These are phyloP conservation scores for Anthracocystis walkeri DNA, from an alignment of 1,284 basidiomycete genomes.

Conservation along the genomic window DNA sequence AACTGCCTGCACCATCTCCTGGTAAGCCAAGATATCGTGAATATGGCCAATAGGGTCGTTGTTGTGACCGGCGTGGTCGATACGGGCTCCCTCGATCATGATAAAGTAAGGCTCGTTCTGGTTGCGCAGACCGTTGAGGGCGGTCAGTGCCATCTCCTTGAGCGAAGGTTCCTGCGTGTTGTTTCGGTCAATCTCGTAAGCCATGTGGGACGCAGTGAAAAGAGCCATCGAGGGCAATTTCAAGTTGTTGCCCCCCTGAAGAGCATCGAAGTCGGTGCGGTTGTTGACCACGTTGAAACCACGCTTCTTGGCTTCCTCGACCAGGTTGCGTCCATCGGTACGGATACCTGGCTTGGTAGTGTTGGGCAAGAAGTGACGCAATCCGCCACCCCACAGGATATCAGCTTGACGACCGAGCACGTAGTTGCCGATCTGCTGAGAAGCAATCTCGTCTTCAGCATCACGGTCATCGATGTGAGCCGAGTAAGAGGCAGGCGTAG, in stretches of 20 bases:
- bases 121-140: conserved; percentile 62
- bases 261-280: conserved; percentile 61
- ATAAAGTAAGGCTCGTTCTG: conserved; percentile 67
- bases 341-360: conserved; percentile 59
- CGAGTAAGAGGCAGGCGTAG: conserved; percentile 66
- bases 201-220: conserved; percentile 64
- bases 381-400: conserved; percentile 66
- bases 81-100: conserved; percentile 66
- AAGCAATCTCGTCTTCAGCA: conserved; percentile 66
- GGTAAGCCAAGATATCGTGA: conserved; percentile 66
- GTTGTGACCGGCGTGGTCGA: conserved; percentile 68
- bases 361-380: conserved; percentile 66
- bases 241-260: conserved; percentile 36
- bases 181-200: conserved; percentile 69
- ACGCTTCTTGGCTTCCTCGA: conserved; percentile 57
- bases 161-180: conserved; percentile 61
- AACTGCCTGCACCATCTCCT: conserved; percentile 57
- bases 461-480: conserved; percentile 68
- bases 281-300: conserved; percentile 60
- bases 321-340: conserved; percentile 61
- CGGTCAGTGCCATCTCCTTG: conserved; percentile 67
- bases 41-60: conserved; percentile 67
- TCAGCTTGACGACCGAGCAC: conserved; percentile 65
- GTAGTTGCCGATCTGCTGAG: conserved; percentile 64
- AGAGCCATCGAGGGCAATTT: conserved; percentile 59